Evolutionary conservation across 345 rosid genomes (phyloP), one percentile per base, ranked within the genome.

Genomic region (Dipteronia dyeriana): DNA sequence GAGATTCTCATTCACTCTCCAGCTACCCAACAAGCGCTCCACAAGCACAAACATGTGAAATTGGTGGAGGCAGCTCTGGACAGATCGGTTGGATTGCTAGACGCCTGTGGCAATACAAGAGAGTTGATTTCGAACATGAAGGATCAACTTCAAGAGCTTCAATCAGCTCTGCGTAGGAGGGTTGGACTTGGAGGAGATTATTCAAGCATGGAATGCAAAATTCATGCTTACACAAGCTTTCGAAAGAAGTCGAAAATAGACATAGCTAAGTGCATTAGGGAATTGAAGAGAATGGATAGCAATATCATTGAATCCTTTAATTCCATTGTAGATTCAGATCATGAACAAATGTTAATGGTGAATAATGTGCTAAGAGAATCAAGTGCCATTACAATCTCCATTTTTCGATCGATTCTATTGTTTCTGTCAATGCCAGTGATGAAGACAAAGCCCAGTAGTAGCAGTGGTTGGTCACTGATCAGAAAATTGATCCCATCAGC

Each of bases 181-280:
- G 83, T 85, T 14, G 45, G 45, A 41, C 38, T 34, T 34, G 77
- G 74, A 57, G 75, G 62, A n/a, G 25, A 57, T 20, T n/a, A 75
- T 81, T 78, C 84, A 63, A 79, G 79, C 86, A 67, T 80, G 12
- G 82, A 79, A 66, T 82, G 71, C 16, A 80, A 80, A 12, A 71
- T 87, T 74, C 84, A 74, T 75, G 84, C 85, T 56, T 93, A 90
- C 78, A 75, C 86, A 39, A n/a, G 66, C 78, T 91, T 89, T 69
- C 86, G 97, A 65, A 91, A 84, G 76, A 90, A 84, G 75, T 76
- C 85, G 43, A 90, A 81, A 74, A 88, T 80, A 73, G 90, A 85
- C 66, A 83, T 86, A 2, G 29, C 60, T 68, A 89, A 87, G 80
- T 78, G 81, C 72, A 75, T 89, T 39, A 74, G 77, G 66, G 74